Conservation (phyloP, 139 green algal species). For the Coelastrella sp. region DNA sequence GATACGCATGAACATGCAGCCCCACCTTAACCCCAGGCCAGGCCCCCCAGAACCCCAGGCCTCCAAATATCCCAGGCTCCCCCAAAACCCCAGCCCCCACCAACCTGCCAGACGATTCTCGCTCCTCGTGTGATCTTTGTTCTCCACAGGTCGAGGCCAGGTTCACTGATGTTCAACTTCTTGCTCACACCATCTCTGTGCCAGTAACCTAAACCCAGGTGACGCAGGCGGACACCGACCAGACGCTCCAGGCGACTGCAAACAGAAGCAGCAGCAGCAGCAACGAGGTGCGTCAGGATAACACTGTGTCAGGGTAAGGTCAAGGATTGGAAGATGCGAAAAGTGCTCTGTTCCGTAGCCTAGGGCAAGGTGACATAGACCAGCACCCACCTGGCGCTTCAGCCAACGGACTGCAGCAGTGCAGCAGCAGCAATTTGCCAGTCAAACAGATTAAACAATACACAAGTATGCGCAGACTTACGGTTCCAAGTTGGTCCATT, state of each 20-base stretch:
- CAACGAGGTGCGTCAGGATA: too few relatives aligned
- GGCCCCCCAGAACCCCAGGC: background rate
- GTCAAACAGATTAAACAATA: too few relatives aligned
- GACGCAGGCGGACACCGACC: constrained; percentile 56
- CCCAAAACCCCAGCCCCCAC: background rate
- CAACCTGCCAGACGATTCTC: constrained; percentile 72
- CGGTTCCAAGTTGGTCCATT: constrained; percentile 57
- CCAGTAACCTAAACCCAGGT: constrained; percentile 61
- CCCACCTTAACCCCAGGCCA: too few relatives aligned
- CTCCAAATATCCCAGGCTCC: background rate
- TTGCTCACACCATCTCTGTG: constrained; percentile 47
- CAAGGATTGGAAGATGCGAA: too few relatives aligned
- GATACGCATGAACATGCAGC: too few relatives aligned
- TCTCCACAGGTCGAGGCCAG: constrained; percentile 64
- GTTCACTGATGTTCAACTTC: constrained; percentile 27
- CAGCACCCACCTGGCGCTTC: too few relatives aligned
- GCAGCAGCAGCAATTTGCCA: too few relatives aligned
- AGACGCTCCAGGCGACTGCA: constrained; percentile 47
- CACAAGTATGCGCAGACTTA: constrained; percentile 14
- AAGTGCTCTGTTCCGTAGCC: too few relatives aligned
- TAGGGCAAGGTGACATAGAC: too few relatives aligned
- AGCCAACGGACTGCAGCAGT: too few relatives aligned
- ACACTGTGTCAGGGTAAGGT: too few relatives aligned
- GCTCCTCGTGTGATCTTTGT: constrained; percentile 57
- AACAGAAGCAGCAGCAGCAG: constrained; percentile 4